A percentile compares a stretch with the other conserved stretches of the same genome.
These are phyloP conservation scores for Cystobasidium sp. DNA, from an alignment of 1,284 basidiomycete species.

Conservation along the genomic window DNA sequence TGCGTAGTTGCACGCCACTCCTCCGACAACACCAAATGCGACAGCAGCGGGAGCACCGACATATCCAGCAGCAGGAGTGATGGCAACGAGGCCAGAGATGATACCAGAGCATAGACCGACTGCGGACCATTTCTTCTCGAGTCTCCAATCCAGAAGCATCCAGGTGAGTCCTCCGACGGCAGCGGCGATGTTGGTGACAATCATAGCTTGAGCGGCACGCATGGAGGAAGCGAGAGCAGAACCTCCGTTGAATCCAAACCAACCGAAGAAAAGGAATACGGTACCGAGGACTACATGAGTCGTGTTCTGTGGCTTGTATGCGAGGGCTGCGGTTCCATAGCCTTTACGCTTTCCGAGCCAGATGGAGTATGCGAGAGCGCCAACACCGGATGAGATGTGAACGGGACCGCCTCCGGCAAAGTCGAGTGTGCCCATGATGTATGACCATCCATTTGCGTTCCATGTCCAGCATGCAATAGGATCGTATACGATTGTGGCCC, in stretches of 20 bases:
- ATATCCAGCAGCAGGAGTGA: constrained; percentile 60
- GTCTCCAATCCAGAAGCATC: constrained; percentile 58
- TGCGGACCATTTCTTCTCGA: constrained; percentile 60
- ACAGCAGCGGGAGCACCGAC: constrained; percentile 67
- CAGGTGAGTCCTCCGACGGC: constrained; percentile 58
- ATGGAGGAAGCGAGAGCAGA: constrained; percentile 58
- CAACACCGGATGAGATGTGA: constrained; percentile 57
- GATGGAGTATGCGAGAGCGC: constrained; percentile 53
- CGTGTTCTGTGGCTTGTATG: constrained; percentile 59
- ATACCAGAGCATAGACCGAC: constrained; percentile 81
- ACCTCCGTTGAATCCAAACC: constrained; percentile 56
- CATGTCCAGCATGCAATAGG: constrained; percentile 52
- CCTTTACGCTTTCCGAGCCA: constrained; percentile 59
- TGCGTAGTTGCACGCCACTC: constrained; percentile 76
- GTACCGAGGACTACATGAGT: constrained; percentile 59
- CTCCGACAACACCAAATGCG: constrained; percentile 75
- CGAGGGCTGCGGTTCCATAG: constrained; percentile 58
- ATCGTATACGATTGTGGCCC: constrained; percentile 50
- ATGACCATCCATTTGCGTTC: constrained; percentile 41
- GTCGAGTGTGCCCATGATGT: constrained; percentile 56
- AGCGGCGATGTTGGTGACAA: constrained; percentile 58
- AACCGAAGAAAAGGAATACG: constrained; percentile 58
- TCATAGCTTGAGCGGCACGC: constrained; percentile 58
- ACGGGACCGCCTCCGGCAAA: constrained; percentile 59
- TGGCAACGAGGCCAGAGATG: constrained; percentile 76